Evolutionary conservation across 2,329 filamentous ascomycete species (phyloP).

Genomic region (Xylaria sp.): DNA sequence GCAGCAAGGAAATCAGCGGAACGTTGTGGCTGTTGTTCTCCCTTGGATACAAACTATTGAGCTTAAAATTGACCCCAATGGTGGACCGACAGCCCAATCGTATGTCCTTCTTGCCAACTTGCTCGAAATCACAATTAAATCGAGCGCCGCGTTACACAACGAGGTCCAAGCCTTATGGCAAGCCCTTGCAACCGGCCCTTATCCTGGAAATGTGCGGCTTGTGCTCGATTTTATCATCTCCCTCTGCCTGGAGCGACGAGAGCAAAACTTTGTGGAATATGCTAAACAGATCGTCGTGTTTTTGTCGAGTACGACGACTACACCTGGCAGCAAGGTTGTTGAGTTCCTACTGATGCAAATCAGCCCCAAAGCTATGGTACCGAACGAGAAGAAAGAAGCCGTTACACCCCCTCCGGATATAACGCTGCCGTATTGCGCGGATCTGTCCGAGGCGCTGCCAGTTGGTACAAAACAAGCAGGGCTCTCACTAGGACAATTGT

Average conservation of each 20-base stretch:
- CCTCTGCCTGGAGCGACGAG: slow-evolving; percentile 87
- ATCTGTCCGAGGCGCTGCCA: slow-evolving; percentile 78
- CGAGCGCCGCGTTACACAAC: slow-evolving; percentile 85
- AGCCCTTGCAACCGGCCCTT: slow-evolving; percentile 88
- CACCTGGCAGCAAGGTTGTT: slow-evolving; percentile 85
- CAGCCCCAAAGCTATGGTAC: slow-evolving; percentile 95
- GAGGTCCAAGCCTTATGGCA: slow-evolving; percentile 98
- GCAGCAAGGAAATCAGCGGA: slow-evolving; percentile 81
- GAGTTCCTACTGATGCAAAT: slow-evolving; percentile 93
- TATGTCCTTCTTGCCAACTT: slow-evolving; percentile 95
- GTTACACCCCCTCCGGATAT: slow-evolving; percentile 75
- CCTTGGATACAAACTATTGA: slow-evolving; percentile 97
- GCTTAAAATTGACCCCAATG: slow-evolving; percentile 88
- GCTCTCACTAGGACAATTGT: slow-evolving; percentile 90
- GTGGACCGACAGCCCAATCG: slow-evolving; percentile 86
- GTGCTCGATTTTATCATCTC: slow-evolving; percentile 97
- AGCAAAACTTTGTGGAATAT: slow-evolving; percentile 98
- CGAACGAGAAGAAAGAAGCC: slow-evolving; percentile 77
- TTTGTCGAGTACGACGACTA: slow-evolving; percentile 76
- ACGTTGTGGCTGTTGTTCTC: slow-evolving; percentile 90
- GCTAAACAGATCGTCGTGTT: slow-evolving; percentile 99
- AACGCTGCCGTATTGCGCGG: slow-evolving; percentile 85
- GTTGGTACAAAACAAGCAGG: slow-evolving; percentile 90
- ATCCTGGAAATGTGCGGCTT: slow-evolving; percentile 91
- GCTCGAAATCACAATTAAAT: slow-evolving; percentile 94